A percentile compares a stretch with the other conserved stretches of the same genome.
Evolutionary conservation across 345 rosid genomes (phyloP).

Genomic region (Erucastrum elatum): DNA sequence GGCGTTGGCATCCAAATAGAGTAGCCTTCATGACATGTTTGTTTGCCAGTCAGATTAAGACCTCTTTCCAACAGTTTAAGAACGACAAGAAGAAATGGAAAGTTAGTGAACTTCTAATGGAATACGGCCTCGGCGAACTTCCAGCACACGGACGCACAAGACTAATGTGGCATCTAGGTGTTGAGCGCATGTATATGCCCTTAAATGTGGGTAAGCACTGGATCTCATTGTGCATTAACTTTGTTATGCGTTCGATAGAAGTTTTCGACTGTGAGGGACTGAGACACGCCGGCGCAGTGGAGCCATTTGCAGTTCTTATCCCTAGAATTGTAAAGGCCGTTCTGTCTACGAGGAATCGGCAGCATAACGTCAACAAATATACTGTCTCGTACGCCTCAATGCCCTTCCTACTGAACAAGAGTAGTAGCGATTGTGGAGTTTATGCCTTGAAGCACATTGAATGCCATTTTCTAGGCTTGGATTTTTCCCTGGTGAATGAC

Average conservation of each 20-base stretch:
- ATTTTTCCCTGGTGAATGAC: not conserved
- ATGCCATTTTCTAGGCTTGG: not conserved
- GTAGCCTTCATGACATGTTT: not conserved
- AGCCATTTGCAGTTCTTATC: not conserved
- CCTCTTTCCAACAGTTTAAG: not conserved
- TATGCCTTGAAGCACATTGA: not conserved
- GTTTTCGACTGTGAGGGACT: not conserved
- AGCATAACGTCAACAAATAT: not conserved
- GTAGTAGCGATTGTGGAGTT: not conserved
- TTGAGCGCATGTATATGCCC: not conserved
- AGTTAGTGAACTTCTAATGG: not conserved
- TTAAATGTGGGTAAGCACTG: not conserved
- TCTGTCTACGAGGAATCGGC: not conserved
- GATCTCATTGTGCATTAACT: not conserved
- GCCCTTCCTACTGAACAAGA: not conserved
- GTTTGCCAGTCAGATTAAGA: not conserved
- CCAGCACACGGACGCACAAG: not conserved
- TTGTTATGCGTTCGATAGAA: not conserved
- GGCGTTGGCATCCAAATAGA: not conserved
- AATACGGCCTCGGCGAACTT: not conserved
- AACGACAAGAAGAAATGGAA: too few relatives aligned
- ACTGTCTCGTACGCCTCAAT: not conserved
- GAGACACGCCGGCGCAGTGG: not conserved
- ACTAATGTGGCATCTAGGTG: not conserved
- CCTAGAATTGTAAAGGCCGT: not conserved